These are phyloP conservation scores for Mortierella sp. DNA, from an alignment of 371 early-diverging fungal genomes.

Conservation along the genomic window DNA sequence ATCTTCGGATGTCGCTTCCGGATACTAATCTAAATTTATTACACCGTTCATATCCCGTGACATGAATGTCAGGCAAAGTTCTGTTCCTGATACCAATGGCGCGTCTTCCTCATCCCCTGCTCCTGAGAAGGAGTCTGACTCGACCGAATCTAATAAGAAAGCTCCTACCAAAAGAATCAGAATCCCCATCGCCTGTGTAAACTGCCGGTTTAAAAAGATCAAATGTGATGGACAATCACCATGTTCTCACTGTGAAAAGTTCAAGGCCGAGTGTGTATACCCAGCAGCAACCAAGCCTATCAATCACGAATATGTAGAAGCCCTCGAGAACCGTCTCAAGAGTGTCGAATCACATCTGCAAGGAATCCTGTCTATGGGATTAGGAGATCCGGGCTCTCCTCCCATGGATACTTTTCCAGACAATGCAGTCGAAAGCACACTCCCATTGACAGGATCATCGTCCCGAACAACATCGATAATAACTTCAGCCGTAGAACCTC, in stretches of 20 bases:
- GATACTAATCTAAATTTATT: not conserved
- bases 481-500: not conserved
- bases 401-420: not conserved
- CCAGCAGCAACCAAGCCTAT: slow-evolving; percentile 55
- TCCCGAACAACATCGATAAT: not conserved
- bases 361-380: slow-evolving; percentile 19
- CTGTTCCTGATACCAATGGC: not conserved
- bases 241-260: slow-evolving; percentile 69
- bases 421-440: not conserved
- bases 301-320: slow-evolving; percentile 51
- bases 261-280: slow-evolving; percentile 61
- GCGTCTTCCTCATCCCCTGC: slow-evolving; percentile 6
- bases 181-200: slow-evolving; percentile 72
- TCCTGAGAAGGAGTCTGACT: slow-evolving; percentile 4
- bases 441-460: not conserved
- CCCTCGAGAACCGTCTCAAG: slow-evolving; percentile 44
- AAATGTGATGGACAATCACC: slow-evolving; percentile 75
- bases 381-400: not conserved
- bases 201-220: slow-evolving; percentile 71
- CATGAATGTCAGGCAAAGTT: not conserved
- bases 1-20: slow-evolving; percentile 30
- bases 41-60: not conserved
- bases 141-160: slow-evolving; percentile 5
- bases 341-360: slow-evolving; percentile 37
- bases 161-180: slow-evolving; percentile 62